phyloP scores from a whole-genome alignment of 2,329 filamentous ascomycete species.

The Penicillium sp. region DNA sequence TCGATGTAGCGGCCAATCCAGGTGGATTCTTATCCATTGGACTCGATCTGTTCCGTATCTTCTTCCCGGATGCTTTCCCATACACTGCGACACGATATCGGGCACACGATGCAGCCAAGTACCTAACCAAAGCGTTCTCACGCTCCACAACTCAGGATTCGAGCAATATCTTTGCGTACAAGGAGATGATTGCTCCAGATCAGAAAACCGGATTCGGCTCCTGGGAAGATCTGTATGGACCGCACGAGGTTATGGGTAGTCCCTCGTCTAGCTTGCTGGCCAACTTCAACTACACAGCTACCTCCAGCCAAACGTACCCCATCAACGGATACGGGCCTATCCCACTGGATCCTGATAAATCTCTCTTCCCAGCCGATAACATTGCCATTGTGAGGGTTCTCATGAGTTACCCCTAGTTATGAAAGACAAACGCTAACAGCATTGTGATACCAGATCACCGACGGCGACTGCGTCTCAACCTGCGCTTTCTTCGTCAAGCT shows the following conservation, averaged over 20 bases:
- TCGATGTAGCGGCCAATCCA: conserved; percentile 64
- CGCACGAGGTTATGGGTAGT: conserved; percentile 26
- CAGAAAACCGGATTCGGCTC: conserved; percentile 39
- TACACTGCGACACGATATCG: conserved; percentile 53
- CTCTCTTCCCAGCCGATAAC: conserved; percentile 36
- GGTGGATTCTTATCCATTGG: conserved; percentile 57
- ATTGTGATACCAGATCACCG: conserved; percentile 43
- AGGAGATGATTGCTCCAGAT: conserved; percentile 28
- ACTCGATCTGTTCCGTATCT: conserved; percentile 55
- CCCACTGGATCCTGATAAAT: conserved; percentile 17
- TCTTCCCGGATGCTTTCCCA: conserved; percentile 52
- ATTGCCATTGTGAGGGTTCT: conserved; percentile 33
- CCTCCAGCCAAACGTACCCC: conserved; percentile 21
- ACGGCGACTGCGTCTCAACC: conserved; percentile 62
- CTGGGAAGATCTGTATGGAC: conserved; percentile 50
- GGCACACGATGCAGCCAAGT: conserved; percentile 44
- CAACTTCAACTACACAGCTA: conserved; percentile 30
- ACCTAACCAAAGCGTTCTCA: conserved; percentile 35
- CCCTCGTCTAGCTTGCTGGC: conserved; percentile 28
- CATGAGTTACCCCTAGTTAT: background rate
- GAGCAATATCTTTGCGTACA: conserved; percentile 25
- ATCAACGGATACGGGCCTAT: conserved; percentile 31
- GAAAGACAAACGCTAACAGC: background rate
- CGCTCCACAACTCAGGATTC: conserved; percentile 16
- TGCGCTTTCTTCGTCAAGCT: conserved; percentile 62